Base-by-base conservation (phyloP, 2,329 filamentous ascomycete genomes). In the Dendrostoma leiphaemia region DNA sequence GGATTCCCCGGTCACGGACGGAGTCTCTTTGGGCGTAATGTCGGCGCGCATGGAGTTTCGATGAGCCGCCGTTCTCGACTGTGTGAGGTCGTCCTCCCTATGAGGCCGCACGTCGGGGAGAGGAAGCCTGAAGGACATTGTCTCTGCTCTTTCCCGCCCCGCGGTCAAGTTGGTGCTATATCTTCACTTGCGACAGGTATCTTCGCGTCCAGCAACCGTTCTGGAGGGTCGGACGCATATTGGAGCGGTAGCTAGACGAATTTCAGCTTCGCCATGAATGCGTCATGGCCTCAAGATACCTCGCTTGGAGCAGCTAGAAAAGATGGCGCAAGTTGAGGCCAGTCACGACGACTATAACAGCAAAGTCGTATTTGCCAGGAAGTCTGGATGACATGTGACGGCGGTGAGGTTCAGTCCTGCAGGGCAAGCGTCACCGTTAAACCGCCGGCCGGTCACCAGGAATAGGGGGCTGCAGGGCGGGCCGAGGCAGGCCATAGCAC, bases 71-170 rank as follows among this genome's bases (percentile, higher is more conserved):
- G 66, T 58, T 57, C 65, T 69, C 24, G 67, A 62, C 46, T 69
- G 59, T n/a, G 69, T 64, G 54, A 69, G 46, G 24, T 74, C 69
- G 47, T 75, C 73, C 48, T 74, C 72, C 54, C 66, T 65, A 46
- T 69, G 68, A 51, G 62, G 59, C 48, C 66, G 67, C 32, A 58
- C 61, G 53, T 74, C 72, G 15, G 57, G 29, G 13, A 54, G 66
- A 24, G 69, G 59, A 53, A 72, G 67, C 57, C 70, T 65, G 57
- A 72, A 71, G 45, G 73, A 69, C 73, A 77, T 77, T 63, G 55
- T 65, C 61, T 23, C 48, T n/a, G 26, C 12, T 29, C 10, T 40
- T 9, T 17, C 28, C 43, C 32, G n/a, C 15, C 17, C 21, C 24
- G 40, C 45, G 31, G 17, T 8, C 48, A 19, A 13, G 31, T 38